Conservation (phyloP, 495 filamentous ascomycete genomes). For the Aspergillus conjunctus region DNA sequence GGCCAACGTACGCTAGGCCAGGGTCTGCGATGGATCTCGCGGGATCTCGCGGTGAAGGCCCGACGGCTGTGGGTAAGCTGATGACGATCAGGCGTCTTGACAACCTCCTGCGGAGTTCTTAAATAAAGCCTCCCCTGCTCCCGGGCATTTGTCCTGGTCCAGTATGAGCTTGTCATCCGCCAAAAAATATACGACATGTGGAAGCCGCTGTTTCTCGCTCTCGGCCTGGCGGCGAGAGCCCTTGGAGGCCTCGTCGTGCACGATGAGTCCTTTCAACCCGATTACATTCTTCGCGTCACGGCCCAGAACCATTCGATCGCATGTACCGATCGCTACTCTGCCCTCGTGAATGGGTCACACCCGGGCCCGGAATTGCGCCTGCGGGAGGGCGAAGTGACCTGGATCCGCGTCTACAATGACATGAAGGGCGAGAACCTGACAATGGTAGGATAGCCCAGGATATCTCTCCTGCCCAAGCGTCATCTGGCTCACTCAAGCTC, state of each 20-base stretch:
- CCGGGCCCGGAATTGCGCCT: slow-evolving; percentile 15
- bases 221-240: background rate
- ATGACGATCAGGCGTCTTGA: too few relatives aligned
- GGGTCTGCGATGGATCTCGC: too few relatives aligned
- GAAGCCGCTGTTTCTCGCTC: background rate
- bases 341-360: slow-evolving; percentile 9
- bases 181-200: too few relatives aligned
- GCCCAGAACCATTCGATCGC: background rate
- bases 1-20: too few relatives aligned
- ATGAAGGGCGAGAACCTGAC: slow-evolving; percentile 7
- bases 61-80: too few relatives aligned
- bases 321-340: slow-evolving; percentile 7
- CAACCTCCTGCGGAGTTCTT: too few relatives aligned
- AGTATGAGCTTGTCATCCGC: too few relatives aligned
- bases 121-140: too few relatives aligned
- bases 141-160: too few relatives aligned
- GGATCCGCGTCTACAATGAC: slow-evolving; percentile 17
- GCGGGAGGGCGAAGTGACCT: slow-evolving; percentile 12
- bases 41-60: too few relatives aligned
- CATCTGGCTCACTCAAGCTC: background rate
- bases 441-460: background rate
- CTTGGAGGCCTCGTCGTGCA: background rate
- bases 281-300: slow-evolving; percentile 8
- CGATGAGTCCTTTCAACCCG: slow-evolving; percentile 13
- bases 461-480: background rate